These are phyloP conservation scores for Phaseolus coccineus DNA, from an alignment of 331 rosid species.

Conservation along the genomic window DNA sequence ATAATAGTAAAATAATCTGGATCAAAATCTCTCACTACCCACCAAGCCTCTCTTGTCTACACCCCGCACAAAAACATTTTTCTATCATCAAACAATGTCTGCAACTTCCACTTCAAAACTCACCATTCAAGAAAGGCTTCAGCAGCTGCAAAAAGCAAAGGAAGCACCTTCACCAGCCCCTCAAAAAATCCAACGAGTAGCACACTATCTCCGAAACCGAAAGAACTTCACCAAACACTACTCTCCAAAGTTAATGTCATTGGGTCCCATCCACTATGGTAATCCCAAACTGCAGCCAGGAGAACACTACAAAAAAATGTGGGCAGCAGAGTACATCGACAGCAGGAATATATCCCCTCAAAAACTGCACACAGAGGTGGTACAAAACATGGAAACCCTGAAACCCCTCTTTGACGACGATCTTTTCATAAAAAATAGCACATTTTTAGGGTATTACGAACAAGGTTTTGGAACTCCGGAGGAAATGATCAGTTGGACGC, in stretches of 20 bases:
- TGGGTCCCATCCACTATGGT: neutral
- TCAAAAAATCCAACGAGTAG: conserved; percentile 13
- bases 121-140: neutral
- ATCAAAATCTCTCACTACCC: neutral
- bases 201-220: neutral
- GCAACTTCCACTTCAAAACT: neutral
- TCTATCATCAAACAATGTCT: neutral
- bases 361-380: neutral
- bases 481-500: conserved; percentile 17
- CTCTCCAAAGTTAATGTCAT: neutral
- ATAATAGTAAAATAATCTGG: too few species aligned
- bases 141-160: neutral
- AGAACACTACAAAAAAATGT: neutral
- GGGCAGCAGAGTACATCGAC: neutral
- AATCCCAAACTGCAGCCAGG: neutral
- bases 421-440: neutral
- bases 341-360: neutral
- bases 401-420: neutral
- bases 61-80: too few species aligned
- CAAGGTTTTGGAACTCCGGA: neutral
- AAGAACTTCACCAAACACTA: neutral
- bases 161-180: too few species aligned
- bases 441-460: neutral
- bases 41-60: neutral
- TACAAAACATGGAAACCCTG: too few species aligned